These are phyloP conservation scores for Micractinium conductrix DNA, from an alignment of 139 green algal genomes.

Conservation along the genomic window DNA sequence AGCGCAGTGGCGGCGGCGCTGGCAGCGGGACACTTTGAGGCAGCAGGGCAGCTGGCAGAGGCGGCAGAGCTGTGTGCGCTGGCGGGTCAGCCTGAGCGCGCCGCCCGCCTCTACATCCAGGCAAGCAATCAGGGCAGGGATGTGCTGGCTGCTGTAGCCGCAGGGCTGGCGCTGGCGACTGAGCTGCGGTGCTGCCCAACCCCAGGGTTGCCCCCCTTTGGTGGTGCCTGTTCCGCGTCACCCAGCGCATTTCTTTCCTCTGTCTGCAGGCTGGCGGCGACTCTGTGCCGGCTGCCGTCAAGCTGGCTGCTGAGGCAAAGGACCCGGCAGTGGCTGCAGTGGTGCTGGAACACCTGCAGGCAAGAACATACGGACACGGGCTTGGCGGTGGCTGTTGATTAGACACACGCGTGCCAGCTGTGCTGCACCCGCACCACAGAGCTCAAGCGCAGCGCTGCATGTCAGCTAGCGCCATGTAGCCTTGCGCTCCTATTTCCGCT, in stretches of 20 bases:
- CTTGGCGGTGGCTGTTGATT: too few species aligned
- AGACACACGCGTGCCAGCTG: too few species aligned
- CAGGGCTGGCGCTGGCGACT: too few species aligned
- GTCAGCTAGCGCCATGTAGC: too few species aligned
- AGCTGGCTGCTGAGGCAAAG: neutral
- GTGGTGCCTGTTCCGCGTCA: neutral
- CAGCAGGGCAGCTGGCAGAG: slow-evolving; percentile 53
- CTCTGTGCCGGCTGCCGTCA: slow-evolving; percentile 72
- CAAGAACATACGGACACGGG: too few species aligned
- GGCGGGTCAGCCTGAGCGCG: slow-evolving; percentile 55
- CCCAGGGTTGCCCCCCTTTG: neutral
- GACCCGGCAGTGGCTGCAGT: slow-evolving; percentile 34
- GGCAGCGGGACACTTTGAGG: slow-evolving; percentile 71
- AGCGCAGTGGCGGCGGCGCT: slow-evolving; percentile 55
- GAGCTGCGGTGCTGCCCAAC: neutral
- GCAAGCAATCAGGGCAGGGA: neutral
- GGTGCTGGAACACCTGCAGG: slow-evolving; percentile 49
- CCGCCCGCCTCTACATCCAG: slow-evolving; percentile 70
- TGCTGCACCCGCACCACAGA: too few species aligned
- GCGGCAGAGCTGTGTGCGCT: slow-evolving; percentile 68
- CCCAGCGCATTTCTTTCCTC: neutral
- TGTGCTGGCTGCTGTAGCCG: neutral
- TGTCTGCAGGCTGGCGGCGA: slow-evolving; percentile 44
- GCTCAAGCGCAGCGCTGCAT: too few species aligned
- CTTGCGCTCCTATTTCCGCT: too few species aligned